Evolutionary conservation across 495 filamentous ascomycete species (phyloP), one percentile per base, ranked within the genome.

Genomic region (Diplogelasinospora grovesii): DNA sequence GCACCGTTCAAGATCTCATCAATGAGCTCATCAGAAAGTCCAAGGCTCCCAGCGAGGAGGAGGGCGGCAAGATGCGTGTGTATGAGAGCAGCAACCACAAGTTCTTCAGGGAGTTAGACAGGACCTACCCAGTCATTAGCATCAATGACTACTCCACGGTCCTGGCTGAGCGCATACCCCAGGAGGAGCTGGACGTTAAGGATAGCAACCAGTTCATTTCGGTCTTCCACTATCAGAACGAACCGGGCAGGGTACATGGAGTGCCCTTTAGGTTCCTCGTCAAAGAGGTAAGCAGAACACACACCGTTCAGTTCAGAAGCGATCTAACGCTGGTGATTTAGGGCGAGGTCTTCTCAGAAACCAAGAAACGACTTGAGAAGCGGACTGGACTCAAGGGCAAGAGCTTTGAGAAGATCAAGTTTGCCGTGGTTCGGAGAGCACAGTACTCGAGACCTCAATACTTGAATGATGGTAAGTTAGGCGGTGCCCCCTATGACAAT

Each of bases 371-470:
- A 16, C 70, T 99, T 3, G 86, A 87, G 50, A 86, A 85, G 56
- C 77, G 92, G 34, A 94, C 85, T 2, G 89, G 89, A 9, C 79
- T 99, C 59, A 97, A 95, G 66, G 92, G 92, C 48, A 97, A 97
- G 69, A 86, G 86, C 41, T 92, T 97, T 48, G 92, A 99, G 63
- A 99, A 96, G 71, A 89, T 97, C 59, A 95, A 89, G 63, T 96
- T 99, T 68, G 86, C 88, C 4, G 64, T 95, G 30, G 73, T 96
- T 5, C 76, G 78, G 45, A 75, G 83, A 39, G 60, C 71, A 19
- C 57, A 61, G 6, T 93, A 82, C 61, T 77, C 83, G 14, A 83
- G 75, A 51, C 83, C 89, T 4, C 69, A 76, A 39, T 95, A 94
- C 68, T 68, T 99, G 40, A 77, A 76, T 46, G 92, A 97, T 68